Evolutionary conservation across 768 basidiomycete species (phyloP), one percentile per base, ranked within the genome.

Genomic region (Cystobasidium tubakii): DNA sequence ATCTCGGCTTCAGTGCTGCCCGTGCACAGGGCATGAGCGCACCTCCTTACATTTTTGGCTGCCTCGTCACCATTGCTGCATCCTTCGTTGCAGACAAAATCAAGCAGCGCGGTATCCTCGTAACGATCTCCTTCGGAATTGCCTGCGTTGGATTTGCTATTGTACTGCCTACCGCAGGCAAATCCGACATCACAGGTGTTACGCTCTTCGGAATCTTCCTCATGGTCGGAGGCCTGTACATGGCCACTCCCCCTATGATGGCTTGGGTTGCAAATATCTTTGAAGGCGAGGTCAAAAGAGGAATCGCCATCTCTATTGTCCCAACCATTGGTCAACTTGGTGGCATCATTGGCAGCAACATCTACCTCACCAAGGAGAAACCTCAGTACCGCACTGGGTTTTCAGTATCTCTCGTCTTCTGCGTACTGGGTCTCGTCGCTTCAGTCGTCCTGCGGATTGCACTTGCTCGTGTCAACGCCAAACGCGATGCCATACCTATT

Each of bases 21-120:
- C 62, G 62, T 63, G 62, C 62, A 33, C 62, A 63, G 33, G 62
- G 31, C n/a, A 33, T 63, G 29, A 63, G n/a, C n/a, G 62, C 62
- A 21, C 62, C 62, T 9, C 62, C 62, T 4, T 63, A 63, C 27
- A 4, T 63, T 7, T 63, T 63, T 23, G 62, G 62, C 6, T 33
- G 29, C 33, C 4, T 63, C n/a, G 31, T 25, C 7, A n/a, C n/a
- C 6, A 23, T 63, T 10, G 7, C 27, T 15, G n/a, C 33, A 21
- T 21, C 62, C 62, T 6, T 33, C 31, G 15, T 33, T n/a, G 29
- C 62, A 17, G 62, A 63, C 62, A 63, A 34, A n/a, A 63, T 63
- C 15, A 63, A 29, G 33, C 62, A 63, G 53, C 53, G 53, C 10
- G 53, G n/a, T 63, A 4, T 27, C 39, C 25, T 63, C 31, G 31